Base-by-base conservation (phyloP, 805 yeast species). In the Sugiyamaella chiloensis region DNA sequence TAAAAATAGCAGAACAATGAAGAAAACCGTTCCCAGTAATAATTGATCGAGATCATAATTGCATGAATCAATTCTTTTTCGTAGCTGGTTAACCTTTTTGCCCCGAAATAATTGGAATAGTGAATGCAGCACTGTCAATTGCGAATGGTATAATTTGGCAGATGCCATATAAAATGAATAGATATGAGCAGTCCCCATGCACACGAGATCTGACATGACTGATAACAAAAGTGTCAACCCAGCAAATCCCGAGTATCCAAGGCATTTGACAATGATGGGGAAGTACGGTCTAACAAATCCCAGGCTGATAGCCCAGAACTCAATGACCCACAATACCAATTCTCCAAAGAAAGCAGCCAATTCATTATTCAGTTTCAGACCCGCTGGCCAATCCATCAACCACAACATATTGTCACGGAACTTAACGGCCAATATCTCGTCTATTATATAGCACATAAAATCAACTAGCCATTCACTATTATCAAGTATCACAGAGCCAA, bases 361-460 rank as follows among this genome's bases (percentile, higher is more conserved):
- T 59, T 89, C 96, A 50, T 80, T 83, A 63, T 93, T 93, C 44
- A 93, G 75, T 60, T 93, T 93, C 58, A 93, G 81, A 3, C 99
- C 99, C 12, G 91, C 96, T 0, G 99, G 99, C 59, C 90, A 85
- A 52, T 81, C 76, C 71, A 89, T 87, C 30, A 93, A 72, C 90
- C 95, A 85, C 0, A 69, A 55, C 2, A 90, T 79, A 31, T 81
- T 62, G 2, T 60, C 51, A 16, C 72, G 66, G 36, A 83, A 65
- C n/a, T 71, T 70, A 27, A 68, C 60, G 46, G 78, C 77, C 11
- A 83, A 52, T 1, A 72, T 48, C 20, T 59, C 60, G 32, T 73
- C 67, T 11, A 80, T 64, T 30, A 74, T 44, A 45, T 55, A 61
- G 1, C 54, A 51, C 1, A 67, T 47, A 4, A 39, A 39, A 1